Percentiles rank a stretch among this genome's conserved stretches.
Evolutionary conservation across 2,329 filamentous ascomycete species (phyloP).

Genomic region (Hypoxylon sp.): DNA sequence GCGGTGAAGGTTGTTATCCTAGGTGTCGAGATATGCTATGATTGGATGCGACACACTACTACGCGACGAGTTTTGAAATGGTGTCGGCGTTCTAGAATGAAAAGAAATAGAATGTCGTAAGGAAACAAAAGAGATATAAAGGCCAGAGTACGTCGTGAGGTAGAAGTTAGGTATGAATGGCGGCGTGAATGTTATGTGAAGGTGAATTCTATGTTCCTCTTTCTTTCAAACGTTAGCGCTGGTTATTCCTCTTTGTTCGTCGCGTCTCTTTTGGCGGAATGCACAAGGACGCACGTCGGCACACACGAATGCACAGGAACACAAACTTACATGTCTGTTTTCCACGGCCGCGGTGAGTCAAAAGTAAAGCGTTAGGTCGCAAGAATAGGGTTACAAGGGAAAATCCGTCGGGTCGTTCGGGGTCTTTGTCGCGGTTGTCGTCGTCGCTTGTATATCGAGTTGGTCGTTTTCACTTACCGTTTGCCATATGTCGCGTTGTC

Average conservation of each 20-base stretch:
- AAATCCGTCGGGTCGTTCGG: conserved; percentile 26
- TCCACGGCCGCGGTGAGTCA: conserved; percentile 16
- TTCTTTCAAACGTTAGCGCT: conserved; percentile 31
- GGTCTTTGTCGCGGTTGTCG: conserved; percentile 22
- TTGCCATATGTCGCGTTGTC: conserved; percentile 34
- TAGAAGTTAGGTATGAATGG: conserved; percentile 24
- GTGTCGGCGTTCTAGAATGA: conserved; percentile 23
- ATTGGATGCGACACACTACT: conserved; percentile 30
- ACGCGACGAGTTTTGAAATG: conserved; percentile 17
- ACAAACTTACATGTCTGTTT: conserved; percentile 39
- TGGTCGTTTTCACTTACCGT: conserved; percentile 42
- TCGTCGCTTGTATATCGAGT: conserved; percentile 34
- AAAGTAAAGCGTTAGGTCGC: conserved; percentile 26
- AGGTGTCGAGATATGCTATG: conserved; percentile 6
- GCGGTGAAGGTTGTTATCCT: conserved; percentile 32
- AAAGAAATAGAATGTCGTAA: conserved; percentile 25
- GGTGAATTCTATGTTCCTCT: conserved; percentile 18
- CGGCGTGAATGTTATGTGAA: conserved; percentile 28
- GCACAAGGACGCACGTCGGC: conserved; percentile 1
- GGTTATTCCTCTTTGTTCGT: conserved; percentile 30
- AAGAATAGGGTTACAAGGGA: conserved; percentile 21
- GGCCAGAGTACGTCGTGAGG: conserved; percentile 26
- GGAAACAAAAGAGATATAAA: conserved; percentile 34
- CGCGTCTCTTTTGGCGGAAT: conserved; percentile 18
- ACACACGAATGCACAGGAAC: not conserved